phyloP scores from a whole-genome alignment of 257 asterid genomes.

The Catharanthus roseus region DNA sequence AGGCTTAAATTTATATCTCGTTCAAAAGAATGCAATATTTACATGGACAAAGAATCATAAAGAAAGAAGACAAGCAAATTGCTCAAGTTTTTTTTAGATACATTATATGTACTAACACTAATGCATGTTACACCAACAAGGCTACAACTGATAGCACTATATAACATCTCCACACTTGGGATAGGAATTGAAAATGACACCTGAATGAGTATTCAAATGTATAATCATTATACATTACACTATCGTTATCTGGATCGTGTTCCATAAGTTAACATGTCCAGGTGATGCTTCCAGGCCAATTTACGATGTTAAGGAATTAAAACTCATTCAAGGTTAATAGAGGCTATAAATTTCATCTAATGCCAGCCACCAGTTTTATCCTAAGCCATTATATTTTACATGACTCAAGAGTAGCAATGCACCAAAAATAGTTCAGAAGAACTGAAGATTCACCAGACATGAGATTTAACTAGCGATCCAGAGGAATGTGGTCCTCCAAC shows the following conservation, averaged over 20 bases:
- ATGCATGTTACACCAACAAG: background rate
- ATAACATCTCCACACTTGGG: background rate
- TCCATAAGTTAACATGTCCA: too few species aligned
- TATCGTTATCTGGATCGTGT: background rate
- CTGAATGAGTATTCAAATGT: background rate
- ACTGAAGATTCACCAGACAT: background rate
- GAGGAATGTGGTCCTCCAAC: background rate
- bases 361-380: too few species aligned
- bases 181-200: background rate
- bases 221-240: too few species aligned
- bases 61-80: background rate
- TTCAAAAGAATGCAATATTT: background rate
- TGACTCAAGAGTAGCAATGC: background rate
- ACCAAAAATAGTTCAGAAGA: background rate
- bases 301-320: background rate
- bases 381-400: background rate
- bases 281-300: background rate
- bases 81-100: background rate
- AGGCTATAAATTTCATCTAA: too few species aligned
- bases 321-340: background rate
- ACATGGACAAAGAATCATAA: constrained; percentile 1
- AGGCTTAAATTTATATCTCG: background rate
- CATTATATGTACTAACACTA: background rate
- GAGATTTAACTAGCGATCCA: background rate
- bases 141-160: background rate